phyloP scores from a whole-genome alignment of 1,139 yeast genomes.

The Saccharomyces hybrid region DNA sequence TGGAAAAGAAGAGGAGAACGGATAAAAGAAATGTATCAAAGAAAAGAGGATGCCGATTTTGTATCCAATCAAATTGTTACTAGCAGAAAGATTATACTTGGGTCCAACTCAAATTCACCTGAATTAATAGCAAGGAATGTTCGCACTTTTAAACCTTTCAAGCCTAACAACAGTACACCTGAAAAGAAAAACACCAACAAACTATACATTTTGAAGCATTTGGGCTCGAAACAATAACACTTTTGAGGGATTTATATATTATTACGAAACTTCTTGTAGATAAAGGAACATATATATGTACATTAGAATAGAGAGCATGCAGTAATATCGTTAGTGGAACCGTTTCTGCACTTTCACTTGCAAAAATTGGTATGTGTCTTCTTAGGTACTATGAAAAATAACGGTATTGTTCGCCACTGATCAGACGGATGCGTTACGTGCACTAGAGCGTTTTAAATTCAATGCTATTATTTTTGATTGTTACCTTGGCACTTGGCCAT shows the following conservation, averaged over 20 bases:
- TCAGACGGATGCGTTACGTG: neutral
- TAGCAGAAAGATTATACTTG: slow-evolving; percentile 2
- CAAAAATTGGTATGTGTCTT: neutral
- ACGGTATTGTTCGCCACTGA: too few relatives aligned
- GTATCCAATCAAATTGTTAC: neutral
- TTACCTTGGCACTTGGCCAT: slow-evolving; percentile 19
- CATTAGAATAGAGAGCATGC: neutral
- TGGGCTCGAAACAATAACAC: neutral
- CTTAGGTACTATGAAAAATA: neutral
- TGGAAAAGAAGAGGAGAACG: slow-evolving; percentile 42
- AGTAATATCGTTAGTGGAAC: neutral
- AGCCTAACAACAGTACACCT: neutral
- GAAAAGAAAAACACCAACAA: neutral
- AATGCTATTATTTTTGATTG: neutral
- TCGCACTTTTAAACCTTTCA: neutral
- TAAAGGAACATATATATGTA: neutral
- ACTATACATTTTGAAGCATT: neutral
- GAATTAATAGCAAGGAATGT: neutral
- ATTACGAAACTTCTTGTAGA: neutral
- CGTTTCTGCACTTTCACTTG: neutral
- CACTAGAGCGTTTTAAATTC: neutral
- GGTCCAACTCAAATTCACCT: neutral
- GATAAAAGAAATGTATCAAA: slow-evolving; percentile 19
- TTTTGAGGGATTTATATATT: neutral
- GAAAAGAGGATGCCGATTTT: neutral